phyloP scores from a whole-genome alignment of 2,329 filamentous ascomycete genomes.

The Mycosphaerelloides madeirae region DNA sequence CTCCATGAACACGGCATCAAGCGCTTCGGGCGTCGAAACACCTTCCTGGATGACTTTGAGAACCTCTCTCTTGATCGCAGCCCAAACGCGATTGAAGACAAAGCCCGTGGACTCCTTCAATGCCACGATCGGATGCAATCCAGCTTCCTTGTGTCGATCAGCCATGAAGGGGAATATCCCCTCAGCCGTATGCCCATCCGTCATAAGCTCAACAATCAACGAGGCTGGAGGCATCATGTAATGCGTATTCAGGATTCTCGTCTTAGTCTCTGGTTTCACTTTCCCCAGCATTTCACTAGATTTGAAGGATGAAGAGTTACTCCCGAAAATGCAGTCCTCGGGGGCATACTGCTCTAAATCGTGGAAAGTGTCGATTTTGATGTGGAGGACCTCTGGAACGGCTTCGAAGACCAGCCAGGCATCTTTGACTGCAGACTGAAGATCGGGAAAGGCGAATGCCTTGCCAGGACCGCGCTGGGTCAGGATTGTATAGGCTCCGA shows the following conservation, averaged over 20 bases:
- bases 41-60: slow-evolving; percentile 49
- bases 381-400: slow-evolving; percentile 47
- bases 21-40: slow-evolving; percentile 46
- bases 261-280: slow-evolving; percentile 36
- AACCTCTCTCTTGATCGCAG: slow-evolving; percentile 52
- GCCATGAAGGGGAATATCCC: slow-evolving; percentile 46
- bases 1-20: slow-evolving; percentile 47
- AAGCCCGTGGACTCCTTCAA: slow-evolving; percentile 50
- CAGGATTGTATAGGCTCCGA: slow-evolving; percentile 21
- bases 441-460: slow-evolving; percentile 15
- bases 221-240: slow-evolving; percentile 34
- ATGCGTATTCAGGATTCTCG: slow-evolving; percentile 48
- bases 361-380: slow-evolving; percentile 48
- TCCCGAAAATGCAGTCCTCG: slow-evolving; percentile 46
- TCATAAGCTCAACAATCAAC: slow-evolving; percentile 54
- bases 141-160: slow-evolving; percentile 38
- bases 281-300: slow-evolving; percentile 46
- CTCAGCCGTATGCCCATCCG: slow-evolving; percentile 41
- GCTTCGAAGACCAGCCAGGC: slow-evolving; percentile 54
- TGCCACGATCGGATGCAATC: slow-evolving; percentile 41
- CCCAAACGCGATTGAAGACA: slow-evolving; percentile 55
- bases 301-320: slow-evolving; percentile 52
- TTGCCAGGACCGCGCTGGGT: slow-evolving; percentile 1
- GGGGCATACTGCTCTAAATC: slow-evolving; percentile 43
- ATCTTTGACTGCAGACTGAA: slow-evolving; percentile 39